These are phyloP conservation scores for Xanthoconium stramineum DNA, from an alignment of 768 basidiomycete genomes.

Conservation along the genomic window DNA sequence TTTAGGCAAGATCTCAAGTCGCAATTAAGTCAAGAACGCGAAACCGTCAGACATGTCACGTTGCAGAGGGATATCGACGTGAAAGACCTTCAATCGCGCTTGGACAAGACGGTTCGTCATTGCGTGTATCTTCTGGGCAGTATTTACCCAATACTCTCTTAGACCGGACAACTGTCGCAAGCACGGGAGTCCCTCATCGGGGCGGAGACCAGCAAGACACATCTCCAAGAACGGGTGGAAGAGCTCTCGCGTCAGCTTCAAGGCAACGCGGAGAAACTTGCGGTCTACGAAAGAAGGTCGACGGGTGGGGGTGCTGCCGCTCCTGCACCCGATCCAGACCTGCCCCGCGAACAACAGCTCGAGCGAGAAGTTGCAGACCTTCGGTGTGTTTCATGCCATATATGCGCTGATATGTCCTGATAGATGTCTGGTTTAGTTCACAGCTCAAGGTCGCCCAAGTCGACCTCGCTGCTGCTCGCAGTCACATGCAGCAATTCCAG, in stretches of 20 bases:
- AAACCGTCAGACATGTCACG: slow-evolving; percentile 65
- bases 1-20: slow-evolving; percentile 68
- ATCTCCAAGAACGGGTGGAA: slow-evolving; percentile 64
- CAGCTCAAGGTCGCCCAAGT: slow-evolving; percentile 75
- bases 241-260: slow-evolving; percentile 55
- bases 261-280: slow-evolving; percentile 79
- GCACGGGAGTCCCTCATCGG: slow-evolving; percentile 67
- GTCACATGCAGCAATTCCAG: slow-evolving; percentile 80
- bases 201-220: slow-evolving; percentile 75
- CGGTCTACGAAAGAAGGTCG: slow-evolving; percentile 77
- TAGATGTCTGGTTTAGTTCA: slow-evolving; percentile 41
- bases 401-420: background rate
- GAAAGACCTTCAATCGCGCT: slow-evolving; percentile 66
- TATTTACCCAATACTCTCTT: slow-evolving; percentile 10
- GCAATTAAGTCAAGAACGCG: slow-evolving; percentile 73
- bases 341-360: slow-evolving; percentile 73
- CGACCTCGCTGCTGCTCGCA: slow-evolving; percentile 66
- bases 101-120: slow-evolving; percentile 65
- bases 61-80: slow-evolving; percentile 79
- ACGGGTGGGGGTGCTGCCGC: slow-evolving; percentile 29
- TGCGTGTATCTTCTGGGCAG: background rate
- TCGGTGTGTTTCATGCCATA: slow-evolving; percentile 44
- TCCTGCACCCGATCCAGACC: slow-evolving; percentile 40
- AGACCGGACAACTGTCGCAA: slow-evolving; percentile 64
- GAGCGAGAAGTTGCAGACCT: slow-evolving; percentile 84